Base-by-base conservation (phyloP, 202 grass and related monocot genomes). In the Hordeum pubiflorum region DNA sequence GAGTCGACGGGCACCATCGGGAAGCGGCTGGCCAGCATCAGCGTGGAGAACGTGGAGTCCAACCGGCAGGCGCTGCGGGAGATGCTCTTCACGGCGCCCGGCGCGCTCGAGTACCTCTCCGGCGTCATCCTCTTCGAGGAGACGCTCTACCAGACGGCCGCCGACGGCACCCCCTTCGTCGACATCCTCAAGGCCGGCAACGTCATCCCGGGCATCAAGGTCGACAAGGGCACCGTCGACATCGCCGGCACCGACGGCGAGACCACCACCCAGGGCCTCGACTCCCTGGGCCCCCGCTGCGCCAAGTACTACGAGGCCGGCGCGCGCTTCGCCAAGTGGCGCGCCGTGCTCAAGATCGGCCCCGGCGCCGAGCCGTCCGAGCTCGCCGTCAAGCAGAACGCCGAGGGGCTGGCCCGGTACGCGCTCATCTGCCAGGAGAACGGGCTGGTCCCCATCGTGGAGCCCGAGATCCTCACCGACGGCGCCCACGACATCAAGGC, bases 111-210 rank as follows among this genome's bases (percentile, higher is more conserved):
- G 40, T 91, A 72, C 88, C 70, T 95, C 40, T 98, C 90, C 8
- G 96, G 96, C 10, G 89, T 95, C 86, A 95, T 98, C 85, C 80
- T 98, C 74, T 97, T 97, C 75, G 95, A 97, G 82, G 95, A 97
- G 78, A 97, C 95, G 20, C 86, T 97, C 20, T 99, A 91, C 86
- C 92, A 99, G 73, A 88, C 58, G 77, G 79, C 92, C 36, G 26
- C 48, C n/a, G 74, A 21, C 13, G 92, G 92, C 58, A 88, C 37
- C 71, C 92, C 89, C 48, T 95, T 99, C 86, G 92, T 99, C 2
- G 89, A 99, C 59, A 44, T 99, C 58, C 82, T 99, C 78, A 9
- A 9, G 18, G 92, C 89, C 17, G 84, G 74, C 64, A 57, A 74
- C 43, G 88, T 93, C 17, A 46, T 99, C 44, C 92, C 96, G 0